Conservation (phyloP, 768 basidiomycete species). For the Tulasnella calospora region DNA sequence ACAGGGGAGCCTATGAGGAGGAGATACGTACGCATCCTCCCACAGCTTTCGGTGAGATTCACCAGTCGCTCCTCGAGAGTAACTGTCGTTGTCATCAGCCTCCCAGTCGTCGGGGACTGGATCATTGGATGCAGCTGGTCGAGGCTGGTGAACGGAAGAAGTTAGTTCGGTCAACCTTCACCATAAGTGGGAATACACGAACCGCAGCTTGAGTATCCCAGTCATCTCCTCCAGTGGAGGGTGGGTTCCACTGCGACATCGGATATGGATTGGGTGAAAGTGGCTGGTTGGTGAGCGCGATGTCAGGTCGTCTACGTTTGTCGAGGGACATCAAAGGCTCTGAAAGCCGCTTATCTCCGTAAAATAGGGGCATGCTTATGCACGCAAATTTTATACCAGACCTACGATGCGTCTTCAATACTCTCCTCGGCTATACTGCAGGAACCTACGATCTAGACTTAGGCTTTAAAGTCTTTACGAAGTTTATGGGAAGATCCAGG, state of each 20-base stretch:
- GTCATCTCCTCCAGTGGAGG: conserved; percentile 1
- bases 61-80: neutral
- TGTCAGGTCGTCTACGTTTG: neutral
- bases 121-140: neutral
- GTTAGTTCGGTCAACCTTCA: neutral
- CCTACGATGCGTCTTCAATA: neutral
- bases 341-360: conserved; percentile 6
- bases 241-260: conserved; percentile 17
- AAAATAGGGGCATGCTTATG: conserved; percentile 1
- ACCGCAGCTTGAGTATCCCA: conserved; percentile 13
- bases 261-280: neutral
- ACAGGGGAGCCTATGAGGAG: conserved; percentile 10
- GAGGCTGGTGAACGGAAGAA: neutral
- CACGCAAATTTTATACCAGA: conserved; percentile 10
- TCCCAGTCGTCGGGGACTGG: conserved; percentile 27
- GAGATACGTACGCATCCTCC: conserved; percentile 26
- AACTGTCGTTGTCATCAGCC: conserved; percentile 20
- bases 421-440: neutral
- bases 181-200: neutral
- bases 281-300: neutral
- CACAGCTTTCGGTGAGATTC: conserved; percentile 14
- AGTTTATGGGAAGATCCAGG: neutral
- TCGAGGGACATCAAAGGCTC: neutral
- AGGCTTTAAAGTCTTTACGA: neutral
- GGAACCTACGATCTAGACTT: neutral